These are phyloP conservation scores for Calophaca sinica DNA, from an alignment of 306 rosid species.

Conservation along the genomic window DNA sequence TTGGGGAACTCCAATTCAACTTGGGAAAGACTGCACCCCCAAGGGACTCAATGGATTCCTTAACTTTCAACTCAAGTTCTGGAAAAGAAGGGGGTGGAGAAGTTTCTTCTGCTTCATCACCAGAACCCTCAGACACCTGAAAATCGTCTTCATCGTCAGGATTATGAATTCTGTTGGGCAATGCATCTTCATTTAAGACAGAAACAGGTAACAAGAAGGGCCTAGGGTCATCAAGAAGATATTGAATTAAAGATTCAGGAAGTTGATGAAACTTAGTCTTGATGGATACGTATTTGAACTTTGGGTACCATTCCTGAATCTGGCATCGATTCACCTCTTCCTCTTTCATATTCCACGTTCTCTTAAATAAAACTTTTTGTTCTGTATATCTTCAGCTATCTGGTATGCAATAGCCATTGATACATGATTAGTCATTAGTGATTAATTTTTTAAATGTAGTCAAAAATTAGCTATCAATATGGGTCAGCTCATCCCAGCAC, in stretches of 20 bases:
- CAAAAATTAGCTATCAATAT: neutral
- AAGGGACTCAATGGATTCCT: constrained; percentile 68
- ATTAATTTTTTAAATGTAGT: neutral
- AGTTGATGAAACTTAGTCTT: too few species aligned
- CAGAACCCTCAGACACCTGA: constrained; percentile 67
- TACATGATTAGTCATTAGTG: too few species aligned
- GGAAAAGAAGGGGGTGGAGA: constrained; percentile 65
- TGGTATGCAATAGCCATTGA: constrained; percentile 35
- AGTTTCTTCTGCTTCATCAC: constrained; percentile 63
- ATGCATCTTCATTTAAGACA: constrained; percentile 70
- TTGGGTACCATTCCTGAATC: constrained; percentile 48
- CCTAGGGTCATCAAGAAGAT: too few species aligned
- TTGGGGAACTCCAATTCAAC: constrained; percentile 88
- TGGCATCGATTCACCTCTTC: constrained; percentile 81
- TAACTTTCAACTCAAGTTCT: constrained; percentile 70
- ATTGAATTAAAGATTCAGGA: too few species aligned
- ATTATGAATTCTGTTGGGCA: constrained; percentile 65
- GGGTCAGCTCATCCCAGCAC: too few species aligned
- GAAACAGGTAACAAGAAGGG: constrained; percentile 68
- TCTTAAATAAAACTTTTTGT: neutral
- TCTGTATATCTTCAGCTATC: neutral
- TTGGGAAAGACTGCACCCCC: constrained; percentile 87
- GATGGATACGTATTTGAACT: too few species aligned
- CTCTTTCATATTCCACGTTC: constrained; percentile 54
- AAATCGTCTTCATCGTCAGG: constrained; percentile 55